Conservation (phyloP, 176 grass and related monocot genomes). For the Hordeum vulgare region MorexV3_pseudomolecules_assembly NC_058519.1:164790301-164790800, state of each 20-base stretch:
- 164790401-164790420: background rate
- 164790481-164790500: background rate
- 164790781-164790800: background rate
- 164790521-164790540: background rate
- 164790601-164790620: no score
- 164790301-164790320: conserved; percentile 89
- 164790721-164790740: background rate
- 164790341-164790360: conserved; percentile 89
- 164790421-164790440: background rate
- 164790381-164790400: background rate
- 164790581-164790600: background rate
- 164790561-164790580: background rate
- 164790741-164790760: background rate
- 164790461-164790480: background rate
- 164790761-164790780: background rate
- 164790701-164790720: background rate
- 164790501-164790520: background rate
- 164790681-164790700: no score
- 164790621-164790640: no score
- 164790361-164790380: conserved; percentile 73
- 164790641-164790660: no score
- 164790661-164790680: no score
- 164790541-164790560: background rate
- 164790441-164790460: background rate
- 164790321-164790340: conserved; percentile 92